Evolutionary conservation across 73 alveolate genomes (phyloP).

Genomic region (Paramecium biaurelia): DNA sequence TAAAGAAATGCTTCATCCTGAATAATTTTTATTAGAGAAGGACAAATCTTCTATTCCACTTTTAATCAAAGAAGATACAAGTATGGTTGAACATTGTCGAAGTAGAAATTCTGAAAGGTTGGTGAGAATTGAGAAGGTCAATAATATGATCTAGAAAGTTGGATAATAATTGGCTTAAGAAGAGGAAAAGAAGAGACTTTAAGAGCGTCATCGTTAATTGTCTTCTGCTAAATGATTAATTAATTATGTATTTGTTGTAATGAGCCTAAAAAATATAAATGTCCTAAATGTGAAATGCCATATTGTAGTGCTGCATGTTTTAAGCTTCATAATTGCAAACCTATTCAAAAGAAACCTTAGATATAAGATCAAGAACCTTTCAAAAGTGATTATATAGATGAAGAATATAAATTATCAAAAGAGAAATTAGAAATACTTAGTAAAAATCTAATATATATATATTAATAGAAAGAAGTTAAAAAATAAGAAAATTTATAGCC

Average conservation of each 20-base stretch:
- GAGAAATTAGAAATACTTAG: constrained; percentile 2
- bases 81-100: constrained; percentile 24
- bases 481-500: background rate
- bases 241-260: background rate
- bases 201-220: background rate
- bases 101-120: background rate
- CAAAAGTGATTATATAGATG: constrained; percentile 34
- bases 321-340: background rate
- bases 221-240: constrained; percentile 6
- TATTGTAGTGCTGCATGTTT: background rate
- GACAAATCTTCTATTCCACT: background rate
- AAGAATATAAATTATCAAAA: background rate
- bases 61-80: background rate
- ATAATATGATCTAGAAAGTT: background rate
- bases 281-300: background rate
- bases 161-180: background rate
- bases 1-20: constrained; percentile 54
- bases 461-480: background rate
- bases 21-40: constrained; percentile 42
- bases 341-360: background rate
- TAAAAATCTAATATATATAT: background rate
- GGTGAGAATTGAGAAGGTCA: background rate
- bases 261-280: constrained; percentile 14
- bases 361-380: background rate
- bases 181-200: background rate